Percentiles rank a stretch among this genome's conserved stretches.
These are phyloP conservation scores for Entomophthora muscae DNA, from an alignment of 371 early-diverging fungal species.

Conservation along the genomic window DNA sequence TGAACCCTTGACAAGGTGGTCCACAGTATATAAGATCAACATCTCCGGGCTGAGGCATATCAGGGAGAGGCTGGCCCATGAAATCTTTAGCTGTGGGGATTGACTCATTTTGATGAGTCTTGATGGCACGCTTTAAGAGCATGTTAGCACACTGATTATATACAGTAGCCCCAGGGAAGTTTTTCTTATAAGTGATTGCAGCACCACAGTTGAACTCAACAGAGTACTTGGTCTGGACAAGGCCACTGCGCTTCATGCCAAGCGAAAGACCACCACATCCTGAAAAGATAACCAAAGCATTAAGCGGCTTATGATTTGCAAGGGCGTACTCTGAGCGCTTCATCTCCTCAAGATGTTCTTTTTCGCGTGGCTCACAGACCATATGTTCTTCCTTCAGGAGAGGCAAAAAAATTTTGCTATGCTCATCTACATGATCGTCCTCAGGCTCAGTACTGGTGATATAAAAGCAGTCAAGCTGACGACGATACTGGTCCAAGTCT, in stretches of 20 bases:
- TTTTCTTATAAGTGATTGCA: conserved; percentile 29
- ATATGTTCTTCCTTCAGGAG: not conserved
- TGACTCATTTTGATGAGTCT: conserved; percentile 14
- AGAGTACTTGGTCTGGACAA: conserved; percentile 30
- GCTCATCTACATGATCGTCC: not conserved
- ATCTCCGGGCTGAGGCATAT: conserved; percentile 31
- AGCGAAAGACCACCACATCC: conserved; percentile 42
- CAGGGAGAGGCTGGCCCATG: conserved; percentile 17
- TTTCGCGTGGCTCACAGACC: conserved; percentile 17
- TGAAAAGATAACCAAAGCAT: conserved; percentile 36
- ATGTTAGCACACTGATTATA: conserved; percentile 35
- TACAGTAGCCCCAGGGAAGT: conserved; percentile 29
- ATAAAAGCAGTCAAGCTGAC: conserved; percentile 21
- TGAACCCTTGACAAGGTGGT: conserved; percentile 49
- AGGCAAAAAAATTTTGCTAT: not conserved
- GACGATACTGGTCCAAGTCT: conserved; percentile 20
- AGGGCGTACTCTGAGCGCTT: conserved; percentile 4
- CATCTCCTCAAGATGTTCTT: conserved; percentile 7
- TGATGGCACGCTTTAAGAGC: conserved; percentile 29
- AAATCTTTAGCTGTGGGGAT: conserved; percentile 17
- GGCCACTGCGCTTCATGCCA: conserved; percentile 30
- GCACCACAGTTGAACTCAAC: conserved; percentile 33
- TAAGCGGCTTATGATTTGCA: conserved; percentile 14
- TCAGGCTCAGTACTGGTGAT: conserved; percentile 10
- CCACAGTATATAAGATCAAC: conserved; percentile 48